Conservation (phyloP, 2,329 filamentous ascomycete species). For the Exophiala mesophila region DNA sequence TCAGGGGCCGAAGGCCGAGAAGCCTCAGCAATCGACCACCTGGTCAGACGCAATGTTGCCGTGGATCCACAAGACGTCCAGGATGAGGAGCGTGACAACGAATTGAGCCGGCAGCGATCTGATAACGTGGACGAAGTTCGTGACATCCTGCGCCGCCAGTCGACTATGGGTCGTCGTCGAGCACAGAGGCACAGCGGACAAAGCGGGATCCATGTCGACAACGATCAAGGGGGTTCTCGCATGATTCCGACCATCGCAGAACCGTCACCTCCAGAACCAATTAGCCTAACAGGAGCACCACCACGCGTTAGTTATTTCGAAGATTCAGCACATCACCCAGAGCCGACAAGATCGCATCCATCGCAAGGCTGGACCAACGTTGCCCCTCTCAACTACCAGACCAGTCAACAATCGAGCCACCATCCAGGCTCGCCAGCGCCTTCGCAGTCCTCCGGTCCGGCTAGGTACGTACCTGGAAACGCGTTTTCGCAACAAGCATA, state of each 20-base stretch:
- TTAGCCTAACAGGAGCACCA: neutral
- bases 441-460: conserved; percentile 9
- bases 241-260: conserved; percentile 21
- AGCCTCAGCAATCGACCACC: conserved; percentile 12
- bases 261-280: conserved; percentile 16
- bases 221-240: conserved; percentile 12
- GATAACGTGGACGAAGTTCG: conserved; percentile 26
- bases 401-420: neutral
- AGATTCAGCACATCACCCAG: conserved; percentile 16
- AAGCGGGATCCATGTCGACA: conserved; percentile 13
- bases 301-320: conserved; percentile 23
- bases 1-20: conserved; percentile 20
- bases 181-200: conserved; percentile 23
- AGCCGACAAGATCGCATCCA: conserved; percentile 6
- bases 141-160: conserved; percentile 32
- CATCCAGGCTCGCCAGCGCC: conserved; percentile 8
- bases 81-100: conserved; percentile 16
- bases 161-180: conserved; percentile 37
- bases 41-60: conserved; percentile 17
- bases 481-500: conserved; percentile 25
- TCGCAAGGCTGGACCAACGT: conserved; percentile 10
- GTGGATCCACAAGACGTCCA: conserved; percentile 18
- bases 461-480: conserved; percentile 23
- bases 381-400: conserved; percentile 12
- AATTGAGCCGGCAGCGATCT: conserved; percentile 21